Conservation (phyloP, 768 basidiomycete species). For the Paxillus rubicundulus region DNA sequence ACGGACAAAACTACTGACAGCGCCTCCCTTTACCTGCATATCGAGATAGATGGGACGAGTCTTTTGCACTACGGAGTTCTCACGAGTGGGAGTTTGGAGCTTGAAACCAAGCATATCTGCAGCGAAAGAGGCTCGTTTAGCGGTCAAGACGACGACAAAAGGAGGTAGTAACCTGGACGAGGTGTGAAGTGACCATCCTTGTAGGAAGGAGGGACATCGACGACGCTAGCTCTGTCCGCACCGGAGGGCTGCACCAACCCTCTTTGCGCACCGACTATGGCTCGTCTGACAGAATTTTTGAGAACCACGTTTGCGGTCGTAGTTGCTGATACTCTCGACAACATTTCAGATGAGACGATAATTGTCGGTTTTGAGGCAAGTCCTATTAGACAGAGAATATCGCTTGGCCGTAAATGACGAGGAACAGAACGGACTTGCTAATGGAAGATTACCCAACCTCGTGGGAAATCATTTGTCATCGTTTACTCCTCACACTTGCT, state of each 20-base stretch:
- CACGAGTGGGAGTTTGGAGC: slow-evolving; percentile 60
- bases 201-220: slow-evolving; percentile 75
- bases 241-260: slow-evolving; percentile 78
- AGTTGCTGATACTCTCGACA: slow-evolving; percentile 52
- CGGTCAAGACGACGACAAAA: not conserved
- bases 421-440: not conserved
- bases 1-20: not conserved
- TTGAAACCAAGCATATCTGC: slow-evolving; percentile 90
- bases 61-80: slow-evolving; percentile 56
- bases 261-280: slow-evolving; percentile 39
- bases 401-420: not conserved
- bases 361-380: slow-evolving; percentile 11
- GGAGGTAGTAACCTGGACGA: slow-evolving; percentile 51
- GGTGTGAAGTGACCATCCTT: slow-evolving; percentile 69
- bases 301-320: slow-evolving; percentile 26
- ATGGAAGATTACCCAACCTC: not conserved
- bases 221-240: slow-evolving; percentile 78
- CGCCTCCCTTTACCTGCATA: slow-evolving; percentile 69
- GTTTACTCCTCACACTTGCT: too few species aligned
- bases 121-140: slow-evolving; percentile 6
- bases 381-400: slow-evolving; percentile 6
- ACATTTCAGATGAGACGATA: slow-evolving; percentile 39
- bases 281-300: slow-evolving; percentile 22
- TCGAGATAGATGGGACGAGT: slow-evolving; percentile 94
- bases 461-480: not conserved